Base-by-base conservation (phyloP, 495 filamentous ascomycete genomes). In the Podospora fimiseda region DNA sequence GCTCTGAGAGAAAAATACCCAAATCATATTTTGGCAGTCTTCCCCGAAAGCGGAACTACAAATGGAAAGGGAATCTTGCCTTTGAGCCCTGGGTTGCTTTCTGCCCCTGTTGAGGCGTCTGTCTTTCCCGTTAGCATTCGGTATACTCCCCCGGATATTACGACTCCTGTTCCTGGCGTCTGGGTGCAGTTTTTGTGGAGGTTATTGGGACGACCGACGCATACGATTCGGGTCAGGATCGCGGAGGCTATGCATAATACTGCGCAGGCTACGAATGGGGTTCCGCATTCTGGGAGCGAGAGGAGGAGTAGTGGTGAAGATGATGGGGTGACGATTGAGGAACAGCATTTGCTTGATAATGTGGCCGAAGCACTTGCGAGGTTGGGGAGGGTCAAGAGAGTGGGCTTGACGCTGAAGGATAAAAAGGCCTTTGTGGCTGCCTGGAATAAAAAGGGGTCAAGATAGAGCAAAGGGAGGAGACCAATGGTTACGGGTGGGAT, bases 21-120 rank as follows among this genome's bases (percentile, higher is more conserved):
- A 1, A 74, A 78, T 55, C 78, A 88, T 15, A 78, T 85, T 36
- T 78, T 98, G 58, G 89, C 85, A 47, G 79, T 95, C 1, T 96
- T 96, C 70, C 90, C 92, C 2, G 92, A 96, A 66, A 88, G 86
- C 72, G 95, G 86, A 9, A 95, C 92, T 1, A 95, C 91, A 24
- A 98, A 98, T 64, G 89, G 90, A 48, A 82, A 85, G 44, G 93
- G 83, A n/a, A 92, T 97, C 59, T 70, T 99, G 4, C 85, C 89
- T 0, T 80, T 96, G 50, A 85, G 85, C 39, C 86, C 82, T 0
- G 81, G 81, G 38, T 76, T 99, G 1, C 70, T 90, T 1, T 76
- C 79, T 13, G 77, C 80, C 0, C 82, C 87, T 0, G 56, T 78
- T 16, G 68, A 78, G 27, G 80, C 79, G 3, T 83, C 81, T 62